These are phyloP conservation scores for Rhytidiadelphus loreus DNA, from an alignment of 225 moss, liverwort and hornwort species.

Conservation along the genomic window DNA sequence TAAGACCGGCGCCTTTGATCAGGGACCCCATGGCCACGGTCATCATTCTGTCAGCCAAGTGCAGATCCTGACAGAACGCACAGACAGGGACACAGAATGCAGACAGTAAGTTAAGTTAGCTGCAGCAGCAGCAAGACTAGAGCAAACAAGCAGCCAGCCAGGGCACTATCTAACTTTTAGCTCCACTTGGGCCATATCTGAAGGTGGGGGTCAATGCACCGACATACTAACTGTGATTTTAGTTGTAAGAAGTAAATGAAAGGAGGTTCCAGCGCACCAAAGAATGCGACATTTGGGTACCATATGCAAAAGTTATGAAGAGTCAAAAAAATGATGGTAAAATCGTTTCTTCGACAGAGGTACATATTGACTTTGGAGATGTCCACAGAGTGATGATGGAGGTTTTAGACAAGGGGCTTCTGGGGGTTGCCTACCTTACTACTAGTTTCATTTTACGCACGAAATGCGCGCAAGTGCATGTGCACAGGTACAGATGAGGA, in stretches of 20 bases:
- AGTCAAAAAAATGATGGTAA: background rate
- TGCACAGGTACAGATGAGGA: background rate
- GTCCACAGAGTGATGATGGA: background rate
- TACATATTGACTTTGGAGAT: background rate
- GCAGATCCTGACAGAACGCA: background rate
- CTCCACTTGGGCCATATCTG: background rate
- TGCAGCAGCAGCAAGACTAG: background rate
- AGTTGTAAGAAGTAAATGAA: background rate
- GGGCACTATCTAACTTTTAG: background rate
- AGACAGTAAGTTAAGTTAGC: background rate
- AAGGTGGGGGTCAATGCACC: background rate
- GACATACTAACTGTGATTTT: background rate
- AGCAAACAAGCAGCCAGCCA: background rate
- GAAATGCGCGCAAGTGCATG: background rate
- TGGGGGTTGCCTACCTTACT: background rate
- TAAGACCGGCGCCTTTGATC: background rate
- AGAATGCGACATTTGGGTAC: background rate
- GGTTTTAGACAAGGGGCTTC: background rate
- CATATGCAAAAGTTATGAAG: background rate
- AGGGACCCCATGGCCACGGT: background rate
- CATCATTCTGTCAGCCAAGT: slow-evolving; percentile 9
- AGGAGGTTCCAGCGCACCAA: background rate
- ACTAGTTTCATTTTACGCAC: background rate
- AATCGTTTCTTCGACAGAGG: background rate
- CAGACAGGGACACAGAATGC: background rate